These are phyloP conservation scores for Trichomonas tenax DNA, from an alignment of 208 protist genomes.

Conservation along the genomic window DNA sequence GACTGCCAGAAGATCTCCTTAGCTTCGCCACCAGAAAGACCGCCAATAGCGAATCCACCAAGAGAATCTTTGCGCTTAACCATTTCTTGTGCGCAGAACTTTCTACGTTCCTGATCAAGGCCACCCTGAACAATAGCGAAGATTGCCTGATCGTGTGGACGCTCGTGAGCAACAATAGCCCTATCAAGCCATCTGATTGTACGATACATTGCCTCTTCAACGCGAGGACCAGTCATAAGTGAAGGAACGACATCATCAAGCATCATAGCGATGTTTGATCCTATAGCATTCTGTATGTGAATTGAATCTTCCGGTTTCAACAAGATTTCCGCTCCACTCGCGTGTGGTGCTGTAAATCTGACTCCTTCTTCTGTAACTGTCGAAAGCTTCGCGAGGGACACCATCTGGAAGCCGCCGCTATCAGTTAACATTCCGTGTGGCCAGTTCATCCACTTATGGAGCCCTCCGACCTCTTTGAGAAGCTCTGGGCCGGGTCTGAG, in stretches of 20 bases:
- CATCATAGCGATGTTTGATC: constrained; percentile 97
- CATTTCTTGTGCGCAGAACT: constrained; percentile 70
- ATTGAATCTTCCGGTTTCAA: constrained; percentile 91
- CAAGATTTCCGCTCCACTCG: constrained; percentile 66
- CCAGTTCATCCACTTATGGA: constrained; percentile 89
- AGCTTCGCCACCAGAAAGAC: constrained; percentile 85
- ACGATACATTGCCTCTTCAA: constrained; percentile 79
- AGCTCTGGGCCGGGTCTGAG: constrained; percentile 66
- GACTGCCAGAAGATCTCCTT: constrained; percentile 84
- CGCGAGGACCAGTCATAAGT: constrained; percentile 48
- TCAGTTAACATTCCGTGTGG: constrained; percentile 81
- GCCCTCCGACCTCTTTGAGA: constrained; percentile 55
- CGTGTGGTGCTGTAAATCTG: constrained; percentile 86
- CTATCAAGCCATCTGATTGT: constrained; percentile 91
- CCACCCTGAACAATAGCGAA: constrained; percentile 94
- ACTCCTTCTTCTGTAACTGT: constrained; percentile 95
- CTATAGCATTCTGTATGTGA: constrained; percentile 89
- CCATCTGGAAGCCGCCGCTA: constrained; percentile 94
- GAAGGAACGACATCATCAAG: constrained; percentile 87
- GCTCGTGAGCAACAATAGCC: constrained; percentile 74
- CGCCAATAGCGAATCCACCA: constrained; percentile 93
- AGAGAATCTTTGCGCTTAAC: constrained; percentile 58
- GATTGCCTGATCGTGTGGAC: constrained; percentile 75
- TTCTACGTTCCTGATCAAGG: constrained; percentile 63
- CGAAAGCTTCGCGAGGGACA: constrained; percentile 80